Evolutionary conservation across 306 rosid species (phyloP), one percentile per base, ranked within the genome.

Genomic region (Potentilla sterilis): DNA sequence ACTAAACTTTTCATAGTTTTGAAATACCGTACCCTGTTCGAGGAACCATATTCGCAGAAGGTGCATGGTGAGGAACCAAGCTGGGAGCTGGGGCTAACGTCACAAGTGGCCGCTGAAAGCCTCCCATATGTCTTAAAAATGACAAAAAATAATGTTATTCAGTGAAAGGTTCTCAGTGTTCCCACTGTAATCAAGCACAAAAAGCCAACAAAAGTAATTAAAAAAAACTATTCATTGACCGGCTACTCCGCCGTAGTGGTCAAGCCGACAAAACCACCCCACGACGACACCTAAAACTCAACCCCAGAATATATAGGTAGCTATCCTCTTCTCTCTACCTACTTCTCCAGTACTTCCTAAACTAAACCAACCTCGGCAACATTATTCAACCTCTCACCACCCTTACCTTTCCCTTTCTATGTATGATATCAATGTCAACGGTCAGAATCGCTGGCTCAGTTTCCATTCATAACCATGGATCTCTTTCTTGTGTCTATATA

Each of bases 381-480:
- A 59, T 12, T 59, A 59, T 59, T 59, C 66, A 59, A 59, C 40
- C 7, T 59, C 34, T 59, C 34, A 21, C 63, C 28, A 49, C n/a
- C 67, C 42, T 2, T 59, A 24, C 16, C 8, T 12, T 32, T 5
- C 40, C 41, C 18, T 61, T 28, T 59, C 15, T 1, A 28, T 61
- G 1, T 1, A 28, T 61, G 3, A 8, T 18, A 35, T 64, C n/a
- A 38, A n/a, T 67, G 96, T 92, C 96, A 89, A 89, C 85, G 90
- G 97, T 92, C 97, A 82, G 81, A 88, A 83, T 83, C 38, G 96
- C 83, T 82, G 96, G 93, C 97, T 80, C 4, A 7, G 0, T 34
- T 22, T 22, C 22, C 49, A 59, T 13, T 67, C 6, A 57, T 4
- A 58, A 59, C 13, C 19, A 9, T 40, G 10, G 38, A 11, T 7